These are phyloP conservation scores for Stromatinia cepivora DNA, from an alignment of 2,329 filamentous ascomycete genomes.

Conservation along the genomic window DNA sequence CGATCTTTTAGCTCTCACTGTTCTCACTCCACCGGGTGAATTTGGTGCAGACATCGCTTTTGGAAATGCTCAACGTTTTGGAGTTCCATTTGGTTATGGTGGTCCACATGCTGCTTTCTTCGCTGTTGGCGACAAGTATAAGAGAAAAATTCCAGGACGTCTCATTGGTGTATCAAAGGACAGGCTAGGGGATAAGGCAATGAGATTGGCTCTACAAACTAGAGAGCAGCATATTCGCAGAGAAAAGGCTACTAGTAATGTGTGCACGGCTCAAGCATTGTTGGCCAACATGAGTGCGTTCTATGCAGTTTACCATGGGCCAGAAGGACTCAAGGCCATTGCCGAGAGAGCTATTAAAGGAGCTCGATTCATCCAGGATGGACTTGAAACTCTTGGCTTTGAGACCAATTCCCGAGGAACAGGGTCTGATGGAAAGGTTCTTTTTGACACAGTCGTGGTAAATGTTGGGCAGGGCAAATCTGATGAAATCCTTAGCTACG, in stretches of 20 bases:
- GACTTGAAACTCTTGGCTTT: conserved; percentile 63
- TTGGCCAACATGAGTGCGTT: conserved; percentile 95
- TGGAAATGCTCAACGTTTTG: conserved; percentile 86
- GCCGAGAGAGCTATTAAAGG: conserved; percentile 74
- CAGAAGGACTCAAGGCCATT: conserved; percentile 77
- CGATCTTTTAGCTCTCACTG: conserved; percentile 81
- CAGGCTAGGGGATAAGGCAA: conserved; percentile 75
- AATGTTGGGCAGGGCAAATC: conserved; percentile 54
- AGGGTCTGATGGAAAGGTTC: conserved; percentile 54
- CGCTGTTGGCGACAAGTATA: conserved; percentile 84
- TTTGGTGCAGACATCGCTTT: conserved; percentile 96
- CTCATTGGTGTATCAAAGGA: conserved; percentile 92
- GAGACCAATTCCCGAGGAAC: conserved; percentile 60
- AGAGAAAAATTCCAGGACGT: conserved; percentile 90
- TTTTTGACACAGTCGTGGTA: conserved; percentile 82
- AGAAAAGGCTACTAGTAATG: conserved; percentile 96
- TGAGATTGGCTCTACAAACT: conserved; percentile 85
- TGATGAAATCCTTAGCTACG: conserved; percentile 51
- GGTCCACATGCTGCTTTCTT: conserved; percentile 98
- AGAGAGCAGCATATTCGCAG: conserved; percentile 94
- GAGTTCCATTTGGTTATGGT: conserved; percentile 87
- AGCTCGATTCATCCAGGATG: conserved; percentile 67
- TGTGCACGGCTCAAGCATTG: conserved; percentile 92
- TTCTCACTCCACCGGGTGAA: conserved; percentile 86
- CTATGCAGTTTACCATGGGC: conserved; percentile 93